Evolutionary conservation across 2,329 filamentous ascomycete genomes (phyloP).

Genomic region (Mycogone perniciosa): DNA sequence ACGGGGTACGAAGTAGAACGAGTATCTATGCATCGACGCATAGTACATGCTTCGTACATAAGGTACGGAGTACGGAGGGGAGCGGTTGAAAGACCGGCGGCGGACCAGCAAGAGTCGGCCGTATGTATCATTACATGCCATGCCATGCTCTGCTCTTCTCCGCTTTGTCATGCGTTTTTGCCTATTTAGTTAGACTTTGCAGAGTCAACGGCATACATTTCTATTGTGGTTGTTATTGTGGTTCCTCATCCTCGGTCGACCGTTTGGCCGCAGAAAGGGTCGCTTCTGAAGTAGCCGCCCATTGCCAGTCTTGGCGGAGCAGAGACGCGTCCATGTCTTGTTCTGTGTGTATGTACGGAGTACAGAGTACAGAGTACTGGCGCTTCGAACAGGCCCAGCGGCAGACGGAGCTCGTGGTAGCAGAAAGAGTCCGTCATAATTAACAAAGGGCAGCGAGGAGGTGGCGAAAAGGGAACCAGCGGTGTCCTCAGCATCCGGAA

Average conservation of each 20-base stretch:
- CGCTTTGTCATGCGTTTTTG: too few relatives aligned
- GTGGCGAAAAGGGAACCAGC: conserved; percentile 25
- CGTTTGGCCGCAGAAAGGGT: conserved; percentile 10
- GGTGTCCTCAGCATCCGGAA: conserved; percentile 8
- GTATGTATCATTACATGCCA: too few relatives aligned
- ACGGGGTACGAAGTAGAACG: neutral
- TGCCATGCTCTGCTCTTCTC: too few relatives aligned
- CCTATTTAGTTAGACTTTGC: too few relatives aligned
- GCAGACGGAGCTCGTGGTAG: conserved; percentile 10
- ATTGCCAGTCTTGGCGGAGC: conserved; percentile 7
- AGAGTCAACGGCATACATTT: too few relatives aligned
- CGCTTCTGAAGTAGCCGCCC: conserved; percentile 10
- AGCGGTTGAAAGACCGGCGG: too few relatives aligned
- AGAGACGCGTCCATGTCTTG: neutral
- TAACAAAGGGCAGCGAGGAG: conserved; percentile 6
- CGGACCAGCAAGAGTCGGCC: too few relatives aligned
- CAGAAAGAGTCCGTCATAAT: neutral
- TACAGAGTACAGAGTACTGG: neutral
- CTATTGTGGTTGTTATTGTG: too few relatives aligned
- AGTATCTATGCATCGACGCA: neutral
- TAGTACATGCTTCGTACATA: too few relatives aligned
- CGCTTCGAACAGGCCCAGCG: conserved; percentile 10
- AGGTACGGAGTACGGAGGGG: too few relatives aligned
- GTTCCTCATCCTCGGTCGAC: neutral
- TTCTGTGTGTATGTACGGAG: neutral